Base-by-base conservation (phyloP, 2,329 filamentous ascomycete genomes). In the Talaromyces pinophilus region DNA sequence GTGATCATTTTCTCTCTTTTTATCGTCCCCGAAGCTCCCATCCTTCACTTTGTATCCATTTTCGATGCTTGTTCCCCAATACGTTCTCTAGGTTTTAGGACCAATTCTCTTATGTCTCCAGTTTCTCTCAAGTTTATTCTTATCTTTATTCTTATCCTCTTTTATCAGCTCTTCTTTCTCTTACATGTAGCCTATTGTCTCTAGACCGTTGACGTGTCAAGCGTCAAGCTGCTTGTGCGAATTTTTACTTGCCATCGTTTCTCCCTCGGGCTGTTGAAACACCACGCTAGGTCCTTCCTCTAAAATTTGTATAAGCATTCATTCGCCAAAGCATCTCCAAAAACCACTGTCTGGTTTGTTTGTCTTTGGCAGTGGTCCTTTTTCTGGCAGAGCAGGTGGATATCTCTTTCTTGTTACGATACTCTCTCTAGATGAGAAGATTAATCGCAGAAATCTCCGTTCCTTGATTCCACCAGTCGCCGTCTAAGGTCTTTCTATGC, bases 101-200 rank as follows among this genome's bases (percentile, higher is more conserved):
- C 62, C 62, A 28, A 33, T 48, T 64, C 42, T 64, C 62, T 64
- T 64, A 64, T 64, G 62, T 64, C 30, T 62, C 44, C 40, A 57
- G 13, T 46, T 62, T 62, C 19, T 54, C 33, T 65, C 63, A 62
- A 60, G 65, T 59, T 55, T 63, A 60, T 54, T 63, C 35, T 48
- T 48, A 46, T 46, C 42, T 22, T 33, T 33, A 33, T 33, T 33
- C 17, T 35, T 42, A 52, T 22, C n/a, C 38, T 64, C 44, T 61
- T 54, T 64, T 64, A 6, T 22, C 33, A 10, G 71, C 67, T 67
- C 66, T 70, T 65, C 65, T 69, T 71, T 69, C 66, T 69, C 65
- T 70, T 67, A 63, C 57, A 40, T 44, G 35, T 60, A 60, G 57
- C 40, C 33, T 40, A 19, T 60, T 60, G n/a, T 57, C 25, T 46